Evolutionary conservation across 306 rosid genomes (phyloP), one percentile per base, ranked within the genome.

Genomic region (Citrullus mucosospermus): DNA sequence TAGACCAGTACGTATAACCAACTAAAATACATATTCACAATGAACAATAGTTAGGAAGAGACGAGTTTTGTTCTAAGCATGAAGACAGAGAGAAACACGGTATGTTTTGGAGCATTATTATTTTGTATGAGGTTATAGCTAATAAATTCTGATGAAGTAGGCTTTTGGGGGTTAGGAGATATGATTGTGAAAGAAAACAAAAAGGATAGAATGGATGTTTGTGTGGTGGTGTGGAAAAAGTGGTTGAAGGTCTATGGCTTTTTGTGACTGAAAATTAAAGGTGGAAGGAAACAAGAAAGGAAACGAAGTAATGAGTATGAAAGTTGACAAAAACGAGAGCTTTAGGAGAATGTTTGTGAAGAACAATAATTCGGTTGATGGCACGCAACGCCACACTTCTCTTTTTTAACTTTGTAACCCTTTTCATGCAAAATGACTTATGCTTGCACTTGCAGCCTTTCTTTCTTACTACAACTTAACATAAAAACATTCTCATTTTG

Each of bases 251-350:
- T 61, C 9, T 61, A 14, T 61, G 68, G 43, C 13, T 25, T 36
- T 8, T 53, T 20, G 71, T 65, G 71, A 34, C 14, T 65, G 41
- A 1, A 32, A 62, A 30, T 65, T 3, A 65, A 65, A 61, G 30
- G n/a, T 12, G 18, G 38, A 60, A 36, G 22, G 43, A 62, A 62
- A 15, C n/a, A 62, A 34, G 48, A 65, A 67, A n/a, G 22, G 10
- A 17, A 66, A 39, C 28, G 57, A 25, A 70, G 56, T 22, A 70
- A 70, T 70, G 76, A 70, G 57, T 70, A 6, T 70, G 8, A 46
- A 46, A 46, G 76, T 70, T 70, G 76, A 70, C 76, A 70, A 70
- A 70, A 70, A 70, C 76, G 2, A 70, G 39, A 70, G 38, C 20
- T 46, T 25, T 70, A 46, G 11, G 76, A 22, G 56, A n/a, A 13